Evolutionary conservation across 2,329 filamentous ascomycete genomes (phyloP), one percentile per base, ranked within the genome.

Genomic region (Cercospora beticola): DNA sequence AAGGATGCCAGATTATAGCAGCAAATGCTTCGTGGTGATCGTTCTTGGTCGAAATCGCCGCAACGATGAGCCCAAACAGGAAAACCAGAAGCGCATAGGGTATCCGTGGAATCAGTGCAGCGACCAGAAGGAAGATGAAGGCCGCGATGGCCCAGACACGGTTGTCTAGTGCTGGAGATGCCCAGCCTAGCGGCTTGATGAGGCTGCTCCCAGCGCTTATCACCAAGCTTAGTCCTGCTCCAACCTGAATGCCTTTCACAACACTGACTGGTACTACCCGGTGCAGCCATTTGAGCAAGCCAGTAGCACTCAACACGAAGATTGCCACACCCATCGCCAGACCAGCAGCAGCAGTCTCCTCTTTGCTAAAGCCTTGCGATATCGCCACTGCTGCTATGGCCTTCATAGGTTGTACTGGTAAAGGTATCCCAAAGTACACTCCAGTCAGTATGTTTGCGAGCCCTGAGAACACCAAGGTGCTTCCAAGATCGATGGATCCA

Each of bases 331-430:
- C 89, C 36, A 97, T 93, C 67, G 92, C 91, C 43, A 94, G 86
- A 1, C 94, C 94, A 0, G 93, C 93, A 0, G 92, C 90, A n/a
- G 92, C 88, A 52, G 91, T 94, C 71, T 93, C 87, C 59, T 87
- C 86, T 18, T 89, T 84, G 0, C 87, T 87, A 71, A 92, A 89
- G 31, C 83, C 83, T 10, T 88, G 85, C 6, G 90, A 85, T 67
- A 97, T 92, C n/a, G 93, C 92, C 0, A 96, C 91, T 0, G 94
- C 92, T 5, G 94, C 94, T 69, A 98, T 96, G 43, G 94, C 94
- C 85, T 90, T 91, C 89, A 91, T 91, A 0, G 94, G 94, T 81
- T 97, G 94, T 0, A 97, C 93, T 0, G 94, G 94, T 3, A 97
- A 82, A 2, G 94, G 94, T 49, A 98, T 90, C 6, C 94, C 94